phyloP scores from a whole-genome alignment of 108 stramenopile species.

The Cyclotella distinguenda region DNA sequence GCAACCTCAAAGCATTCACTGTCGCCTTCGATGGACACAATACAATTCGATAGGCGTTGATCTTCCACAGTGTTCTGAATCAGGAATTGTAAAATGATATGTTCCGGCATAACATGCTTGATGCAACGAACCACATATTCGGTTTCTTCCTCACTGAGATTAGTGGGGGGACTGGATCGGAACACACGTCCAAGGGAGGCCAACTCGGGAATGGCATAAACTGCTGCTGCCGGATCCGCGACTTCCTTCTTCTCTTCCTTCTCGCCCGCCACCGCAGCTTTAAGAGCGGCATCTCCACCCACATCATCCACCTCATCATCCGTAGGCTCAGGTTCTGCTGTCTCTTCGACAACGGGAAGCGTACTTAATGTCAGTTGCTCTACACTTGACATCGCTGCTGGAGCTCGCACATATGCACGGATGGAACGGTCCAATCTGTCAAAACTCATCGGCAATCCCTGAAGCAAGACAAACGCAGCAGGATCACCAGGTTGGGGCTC shows the following conservation, averaged over 20 bases:
- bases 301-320: conserved; percentile 23
- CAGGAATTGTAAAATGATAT: conserved; percentile 83
- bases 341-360: conserved; percentile 74
- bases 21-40: conserved; percentile 69
- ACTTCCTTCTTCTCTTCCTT: conserved; percentile 53
- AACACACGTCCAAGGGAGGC: conserved; percentile 71
- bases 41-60: conserved; percentile 71
- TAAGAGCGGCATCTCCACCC: conserved; percentile 37
- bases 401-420: conserved; percentile 55
- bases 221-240: conserved; percentile 55
- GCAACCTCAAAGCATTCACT: conserved; percentile 51
- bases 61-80: conserved; percentile 88
- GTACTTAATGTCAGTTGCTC: conserved; percentile 64
- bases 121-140: conserved; percentile 78
- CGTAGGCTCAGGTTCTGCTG: conserved; percentile 28
- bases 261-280: conserved; percentile 34
- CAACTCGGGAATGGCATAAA: conserved; percentile 76
- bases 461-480: conserved; percentile 53
- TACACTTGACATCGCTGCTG: conserved; percentile 47
- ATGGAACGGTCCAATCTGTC: conserved; percentile 70
- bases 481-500: conserved; percentile 37
- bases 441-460: conserved; percentile 81
- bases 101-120: conserved; percentile 84
- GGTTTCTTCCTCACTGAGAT: conserved; percentile 72
- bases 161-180: conserved; percentile 50